phyloP scores from a whole-genome alignment of 225 moss, liverwort and hornwort species.

The Physcomitrellopsis africana region DNA sequence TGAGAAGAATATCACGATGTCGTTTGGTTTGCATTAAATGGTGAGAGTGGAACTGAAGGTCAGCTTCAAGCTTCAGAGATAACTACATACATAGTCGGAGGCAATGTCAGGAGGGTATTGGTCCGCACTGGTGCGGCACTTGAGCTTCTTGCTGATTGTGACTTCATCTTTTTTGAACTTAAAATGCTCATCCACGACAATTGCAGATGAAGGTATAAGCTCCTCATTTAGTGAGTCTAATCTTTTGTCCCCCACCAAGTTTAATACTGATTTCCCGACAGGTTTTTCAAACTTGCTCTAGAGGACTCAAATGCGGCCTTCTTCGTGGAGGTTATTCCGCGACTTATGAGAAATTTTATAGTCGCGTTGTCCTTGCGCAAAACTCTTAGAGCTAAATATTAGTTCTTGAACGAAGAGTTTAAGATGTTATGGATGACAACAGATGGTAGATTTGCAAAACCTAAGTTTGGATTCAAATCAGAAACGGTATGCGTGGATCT shows the following conservation, averaged over 20 bases:
- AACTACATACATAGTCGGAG: neutral
- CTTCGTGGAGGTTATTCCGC: neutral
- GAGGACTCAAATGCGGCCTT: neutral
- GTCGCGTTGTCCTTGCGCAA: too few species aligned
- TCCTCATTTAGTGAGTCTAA: neutral
- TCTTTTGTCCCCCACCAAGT: neutral
- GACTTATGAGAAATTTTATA: neutral
- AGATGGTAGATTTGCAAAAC: too few species aligned
- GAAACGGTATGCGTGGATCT: too few species aligned
- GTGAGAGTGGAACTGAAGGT: slow-evolving; percentile 16
- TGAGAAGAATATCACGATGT: neutral
- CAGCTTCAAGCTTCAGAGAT: slow-evolving; percentile 12
- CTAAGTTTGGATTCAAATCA: too few species aligned
- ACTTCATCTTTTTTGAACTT: slow-evolving; percentile 24
- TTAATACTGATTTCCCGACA: neutral
- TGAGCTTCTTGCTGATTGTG: slow-evolving; percentile 28
- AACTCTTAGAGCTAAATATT: too few species aligned
- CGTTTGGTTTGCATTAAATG: slow-evolving; percentile 20
- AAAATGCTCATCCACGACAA: slow-evolving; percentile 44
- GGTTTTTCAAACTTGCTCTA: neutral
- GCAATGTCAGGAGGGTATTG: slow-evolving; percentile 42
- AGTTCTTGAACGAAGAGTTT: too few species aligned
- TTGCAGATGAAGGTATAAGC: slow-evolving; percentile 53
- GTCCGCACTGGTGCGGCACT: slow-evolving; percentile 9
- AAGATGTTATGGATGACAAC: too few species aligned